Conservation (phyloP, 225 moss, liverwort and hornwort species). For the Marchantia polymorpha region DNA sequence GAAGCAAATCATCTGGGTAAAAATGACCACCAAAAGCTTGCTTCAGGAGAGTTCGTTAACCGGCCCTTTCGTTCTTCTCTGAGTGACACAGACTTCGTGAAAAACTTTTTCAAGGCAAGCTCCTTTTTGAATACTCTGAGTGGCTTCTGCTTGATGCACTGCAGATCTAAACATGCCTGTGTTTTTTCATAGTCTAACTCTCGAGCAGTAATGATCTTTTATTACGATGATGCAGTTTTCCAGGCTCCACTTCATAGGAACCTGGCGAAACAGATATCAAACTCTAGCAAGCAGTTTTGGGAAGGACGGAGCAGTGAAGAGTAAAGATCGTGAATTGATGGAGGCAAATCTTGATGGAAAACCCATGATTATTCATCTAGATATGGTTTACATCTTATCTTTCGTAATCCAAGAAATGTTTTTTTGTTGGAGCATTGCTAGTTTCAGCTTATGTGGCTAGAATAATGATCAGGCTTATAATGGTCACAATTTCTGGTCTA, state of each 20-base stretch:
- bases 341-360: constrained; percentile 40
- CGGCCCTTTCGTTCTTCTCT: constrained; percentile 70
- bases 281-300: constrained; percentile 59
- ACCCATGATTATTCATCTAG: constrained; percentile 84
- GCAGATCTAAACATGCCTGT: neutral
- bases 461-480: neutral
- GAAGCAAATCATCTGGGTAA: constrained; percentile 7
- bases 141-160: too few species aligned
- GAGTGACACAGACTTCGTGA: constrained; percentile 83
- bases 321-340: constrained; percentile 29
- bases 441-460: too few species aligned
- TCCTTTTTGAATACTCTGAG: neutral
- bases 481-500: neutral
- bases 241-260: constrained; percentile 97
- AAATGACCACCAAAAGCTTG: constrained; percentile 1
- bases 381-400: constrained; percentile 57
- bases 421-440: neutral
- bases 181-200: neutral
- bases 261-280: constrained; percentile 95
- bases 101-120: constrained; percentile 90
- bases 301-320: constrained; percentile 29
- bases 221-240: constrained; percentile 54
- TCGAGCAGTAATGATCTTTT: neutral
- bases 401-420: neutral
- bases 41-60: neutral